These are phyloP conservation scores for Misopates orontium DNA, from an alignment of 257 asterid species.

Conservation along the genomic window DNA sequence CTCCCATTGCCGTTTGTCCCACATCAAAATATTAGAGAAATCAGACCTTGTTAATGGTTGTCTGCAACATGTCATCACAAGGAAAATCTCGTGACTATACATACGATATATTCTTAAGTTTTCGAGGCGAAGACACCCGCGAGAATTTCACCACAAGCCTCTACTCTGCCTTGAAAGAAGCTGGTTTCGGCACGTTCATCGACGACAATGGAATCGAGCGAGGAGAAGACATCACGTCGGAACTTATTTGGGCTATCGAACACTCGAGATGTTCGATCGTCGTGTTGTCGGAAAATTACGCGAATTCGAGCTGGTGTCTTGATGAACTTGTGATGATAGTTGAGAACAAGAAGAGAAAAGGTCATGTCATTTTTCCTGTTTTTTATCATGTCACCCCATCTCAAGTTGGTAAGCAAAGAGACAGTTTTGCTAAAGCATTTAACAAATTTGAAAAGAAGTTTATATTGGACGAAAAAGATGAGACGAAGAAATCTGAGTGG, in stretches of 20 bases:
- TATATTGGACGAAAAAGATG: background rate
- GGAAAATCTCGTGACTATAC: too few species aligned
- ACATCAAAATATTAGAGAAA: too few species aligned
- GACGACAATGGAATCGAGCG: constrained; percentile 14
- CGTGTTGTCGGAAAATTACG: constrained; percentile 20
- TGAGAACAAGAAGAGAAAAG: constrained; percentile 18
- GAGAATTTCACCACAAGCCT: constrained; percentile 23
- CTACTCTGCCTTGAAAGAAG: constrained; percentile 11
- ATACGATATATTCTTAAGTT: constrained; percentile 10
- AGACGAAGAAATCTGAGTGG: background rate
- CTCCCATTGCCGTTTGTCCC: too few species aligned
- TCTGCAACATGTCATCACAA: too few species aligned
- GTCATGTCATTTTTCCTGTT: background rate
- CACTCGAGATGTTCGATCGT: constrained; percentile 21
- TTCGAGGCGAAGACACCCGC: constrained; percentile 20
- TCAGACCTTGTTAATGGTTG: too few species aligned
- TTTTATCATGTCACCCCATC: constrained; percentile 23
- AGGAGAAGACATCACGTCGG: constrained; percentile 1
- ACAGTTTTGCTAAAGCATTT: background rate
- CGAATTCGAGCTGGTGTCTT: constrained; percentile 27
- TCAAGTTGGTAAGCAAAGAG: constrained; percentile 15
- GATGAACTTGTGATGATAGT: constrained; percentile 25
- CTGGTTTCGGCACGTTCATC: constrained; percentile 19
- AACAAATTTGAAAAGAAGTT: too few species aligned
- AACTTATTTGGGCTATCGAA: constrained; percentile 11